A percentile compares a stretch with the other conserved stretches of the same genome.
phyloP scores from a whole-genome alignment of 73 alveolate genomes.

The Paramecium sexaurelia region DNA sequence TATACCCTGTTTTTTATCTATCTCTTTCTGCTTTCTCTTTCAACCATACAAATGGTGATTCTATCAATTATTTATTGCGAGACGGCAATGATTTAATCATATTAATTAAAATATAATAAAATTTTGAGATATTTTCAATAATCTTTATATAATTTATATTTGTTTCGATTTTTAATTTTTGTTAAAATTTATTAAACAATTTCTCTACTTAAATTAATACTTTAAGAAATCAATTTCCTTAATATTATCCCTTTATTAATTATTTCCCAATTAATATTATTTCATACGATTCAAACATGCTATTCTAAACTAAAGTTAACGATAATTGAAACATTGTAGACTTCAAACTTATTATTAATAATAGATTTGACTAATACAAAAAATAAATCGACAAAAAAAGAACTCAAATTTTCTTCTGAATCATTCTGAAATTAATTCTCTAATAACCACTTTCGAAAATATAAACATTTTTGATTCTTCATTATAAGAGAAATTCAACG shows the following conservation, averaged over 20 bases:
- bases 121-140: too few species aligned
- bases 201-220: too few species aligned
- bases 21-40: conserved; percentile 27
- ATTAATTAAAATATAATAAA: neutral
- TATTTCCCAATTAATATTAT: too few species aligned
- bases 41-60: conserved; percentile 3
- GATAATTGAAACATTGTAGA: too few species aligned
- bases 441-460: neutral
- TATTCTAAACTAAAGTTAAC: too few species aligned
- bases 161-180: too few species aligned
- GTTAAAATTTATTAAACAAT: too few species aligned
- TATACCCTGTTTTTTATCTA: conserved; percentile 26
- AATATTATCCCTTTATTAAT: too few species aligned
- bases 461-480: neutral
- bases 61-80: neutral
- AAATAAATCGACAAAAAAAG: neutral
- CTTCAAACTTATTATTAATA: too few species aligned
- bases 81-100: conserved; percentile 3
- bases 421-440: neutral
- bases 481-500: neutral
- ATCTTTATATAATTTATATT: too few species aligned
- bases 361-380: neutral
- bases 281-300: too few species aligned
- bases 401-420: neutral
- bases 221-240: too few species aligned